Evolutionary conservation across 306 rosid genomes (phyloP).

Genomic region (Cucumis cinereus): DNA sequence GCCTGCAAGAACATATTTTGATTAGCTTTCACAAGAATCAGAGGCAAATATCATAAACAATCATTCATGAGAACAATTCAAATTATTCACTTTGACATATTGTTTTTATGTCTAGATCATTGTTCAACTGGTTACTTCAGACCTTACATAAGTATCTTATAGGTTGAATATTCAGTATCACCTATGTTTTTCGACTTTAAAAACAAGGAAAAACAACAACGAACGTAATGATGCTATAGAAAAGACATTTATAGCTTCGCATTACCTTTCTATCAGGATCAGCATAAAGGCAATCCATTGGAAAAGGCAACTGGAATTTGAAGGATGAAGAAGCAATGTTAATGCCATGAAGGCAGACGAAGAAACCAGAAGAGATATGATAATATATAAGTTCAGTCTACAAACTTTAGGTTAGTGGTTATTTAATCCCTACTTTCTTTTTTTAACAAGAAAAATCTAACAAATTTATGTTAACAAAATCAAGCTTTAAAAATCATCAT

Average conservation of each 20-base stretch:
- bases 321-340: constrained; percentile 15
- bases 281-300: constrained; percentile 77
- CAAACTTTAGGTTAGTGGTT: background rate
- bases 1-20: constrained; percentile 32
- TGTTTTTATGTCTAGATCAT: too few species aligned
- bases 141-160: too few species aligned
- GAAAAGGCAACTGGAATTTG: constrained; percentile 69
- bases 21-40: constrained; percentile 11
- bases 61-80: too few species aligned
- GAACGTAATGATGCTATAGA: background rate
- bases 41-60: background rate
- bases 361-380: background rate
- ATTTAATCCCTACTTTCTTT: background rate
- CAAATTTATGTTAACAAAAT: too few species aligned
- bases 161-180: too few species aligned
- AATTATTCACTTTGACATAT: too few species aligned
- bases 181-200: too few species aligned
- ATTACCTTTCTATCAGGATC: constrained; percentile 67
- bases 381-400: background rate
- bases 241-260: background rate
- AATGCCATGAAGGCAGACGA: background rate
- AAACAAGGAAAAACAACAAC: too few species aligned
- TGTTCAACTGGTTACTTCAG: too few species aligned
- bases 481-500: background rate
- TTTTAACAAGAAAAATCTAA: too few species aligned